A percentile compares a stretch with the other conserved stretches of the same genome.
phyloP scores from a whole-genome alignment of 2,329 filamentous ascomycete species.

The Amesomyces nigricolor region DNA sequence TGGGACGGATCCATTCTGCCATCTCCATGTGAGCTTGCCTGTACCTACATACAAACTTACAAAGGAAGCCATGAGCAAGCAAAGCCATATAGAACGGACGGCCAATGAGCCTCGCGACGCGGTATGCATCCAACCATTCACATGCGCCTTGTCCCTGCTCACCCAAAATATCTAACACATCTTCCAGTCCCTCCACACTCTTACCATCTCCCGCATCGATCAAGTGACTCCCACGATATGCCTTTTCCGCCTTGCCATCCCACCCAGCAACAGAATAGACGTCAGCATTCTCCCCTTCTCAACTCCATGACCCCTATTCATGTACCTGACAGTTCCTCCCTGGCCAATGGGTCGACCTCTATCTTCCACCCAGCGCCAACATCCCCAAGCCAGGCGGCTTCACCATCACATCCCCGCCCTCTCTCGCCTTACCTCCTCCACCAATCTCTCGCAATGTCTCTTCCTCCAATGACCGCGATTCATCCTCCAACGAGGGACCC shows the following conservation, averaged over 20 bases:
- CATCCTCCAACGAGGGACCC: background rate
- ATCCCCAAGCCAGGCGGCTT: conserved; percentile 73
- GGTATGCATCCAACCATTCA: conserved; percentile 34
- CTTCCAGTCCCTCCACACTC: conserved; percentile 49
- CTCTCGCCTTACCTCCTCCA: conserved; percentile 36
- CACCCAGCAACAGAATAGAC: conserved; percentile 41
- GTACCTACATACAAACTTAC: too few relatives aligned
- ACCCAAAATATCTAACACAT: background rate
- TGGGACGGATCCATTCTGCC: too few relatives aligned
- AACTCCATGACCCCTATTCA: background rate
- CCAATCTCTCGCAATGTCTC: background rate
- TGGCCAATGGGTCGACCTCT: conserved; percentile 85
- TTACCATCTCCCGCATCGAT: conserved; percentile 55
- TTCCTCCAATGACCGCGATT: background rate
- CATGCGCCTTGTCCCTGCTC: background rate
- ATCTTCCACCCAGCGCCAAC: conserved; percentile 64
- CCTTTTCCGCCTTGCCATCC: conserved; percentile 59
- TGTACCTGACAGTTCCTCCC: conserved; percentile 56
- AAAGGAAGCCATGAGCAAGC: conserved; percentile 26
- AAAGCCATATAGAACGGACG: conserved; percentile 64
- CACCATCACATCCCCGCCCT: conserved; percentile 75
- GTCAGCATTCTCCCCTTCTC: conserved; percentile 32
- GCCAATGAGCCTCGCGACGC: conserved; percentile 65
- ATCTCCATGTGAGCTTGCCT: background rate
- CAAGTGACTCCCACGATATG: conserved; percentile 63